A percentile compares a stretch with the other conserved stretches of the same genome.
These are phyloP conservation scores for Cytospora mali DNA, from an alignment of 2,329 filamentous ascomycete genomes.

Conservation along the genomic window DNA sequence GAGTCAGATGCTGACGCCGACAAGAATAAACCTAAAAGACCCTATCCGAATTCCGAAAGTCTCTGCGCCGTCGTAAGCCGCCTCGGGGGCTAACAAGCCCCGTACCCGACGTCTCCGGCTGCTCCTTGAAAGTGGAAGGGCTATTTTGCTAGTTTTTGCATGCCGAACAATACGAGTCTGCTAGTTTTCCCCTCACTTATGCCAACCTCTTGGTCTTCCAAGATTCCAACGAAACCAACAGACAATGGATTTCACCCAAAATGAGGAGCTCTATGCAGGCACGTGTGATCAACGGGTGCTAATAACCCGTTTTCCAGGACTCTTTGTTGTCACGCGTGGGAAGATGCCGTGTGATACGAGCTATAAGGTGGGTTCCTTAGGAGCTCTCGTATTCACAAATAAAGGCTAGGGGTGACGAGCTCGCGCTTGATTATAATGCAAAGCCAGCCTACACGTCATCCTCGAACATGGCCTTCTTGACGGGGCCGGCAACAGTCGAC, in stretches of 20 bases:
- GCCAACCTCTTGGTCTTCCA: not conserved
- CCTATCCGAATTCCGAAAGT: not conserved
- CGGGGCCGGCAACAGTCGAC: conserved; percentile 12
- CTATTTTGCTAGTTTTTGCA: conserved; percentile 1
- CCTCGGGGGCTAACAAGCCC: not conserved
- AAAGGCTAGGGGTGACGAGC: not conserved
- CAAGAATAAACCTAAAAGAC: not conserved
- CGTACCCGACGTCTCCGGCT: not conserved
- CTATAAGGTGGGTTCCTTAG: not conserved
- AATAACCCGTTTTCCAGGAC: not conserved
- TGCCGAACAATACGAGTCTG: not conserved
- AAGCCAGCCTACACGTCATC: conserved; percentile 1
- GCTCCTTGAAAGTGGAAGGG: not conserved
- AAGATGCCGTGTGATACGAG: not conserved
- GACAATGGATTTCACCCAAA: not conserved
- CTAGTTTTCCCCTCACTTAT: not conserved
- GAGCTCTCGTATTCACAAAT: not conserved
- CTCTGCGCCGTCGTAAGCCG: not conserved
- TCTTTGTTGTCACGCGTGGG: not conserved
- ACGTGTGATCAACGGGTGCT: not conserved
- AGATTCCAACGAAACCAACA: not conserved
- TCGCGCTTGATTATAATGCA: not conserved
- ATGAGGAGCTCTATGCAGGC: not conserved
- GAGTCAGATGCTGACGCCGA: not conserved
- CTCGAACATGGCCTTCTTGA: conserved; percentile 17